A percentile compares a stretch with the other conserved stretches of the same genome.
Conservation (phyloP, 495 filamentous ascomycete species). For the Talaromyces nanjingensis region DNA sequence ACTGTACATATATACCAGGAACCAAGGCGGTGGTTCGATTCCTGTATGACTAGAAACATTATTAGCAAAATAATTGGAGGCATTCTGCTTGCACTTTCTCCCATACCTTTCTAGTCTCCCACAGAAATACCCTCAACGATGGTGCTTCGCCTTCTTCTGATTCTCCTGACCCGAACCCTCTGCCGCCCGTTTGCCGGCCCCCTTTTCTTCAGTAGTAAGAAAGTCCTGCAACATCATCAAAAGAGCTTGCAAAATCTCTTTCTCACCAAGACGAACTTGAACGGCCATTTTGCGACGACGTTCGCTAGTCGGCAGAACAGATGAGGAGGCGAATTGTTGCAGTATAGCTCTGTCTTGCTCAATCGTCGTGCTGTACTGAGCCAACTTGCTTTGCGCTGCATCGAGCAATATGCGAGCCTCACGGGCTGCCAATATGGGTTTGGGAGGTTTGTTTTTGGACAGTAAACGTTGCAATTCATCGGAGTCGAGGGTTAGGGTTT, state of each 20-base stretch:
- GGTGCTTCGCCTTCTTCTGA: conserved; percentile 1
- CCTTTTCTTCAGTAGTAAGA: conserved; percentile 7
- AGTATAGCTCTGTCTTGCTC: conserved; percentile 56
- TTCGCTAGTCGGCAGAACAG: conserved; percentile 18
- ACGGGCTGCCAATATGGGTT: conserved; percentile 22
- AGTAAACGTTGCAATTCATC: conserved; percentile 29
- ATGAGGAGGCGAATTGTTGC: conserved; percentile 16
- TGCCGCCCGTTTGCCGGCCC: conserved; percentile 14
- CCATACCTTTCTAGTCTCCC: not conserved
- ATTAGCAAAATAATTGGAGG: conserved; percentile 7
- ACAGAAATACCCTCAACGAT: not conserved
- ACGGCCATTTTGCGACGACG: conserved; percentile 59
- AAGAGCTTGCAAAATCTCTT: conserved; percentile 55
- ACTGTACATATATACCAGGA: conserved; percentile 9
- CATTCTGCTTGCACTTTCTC: not conserved
- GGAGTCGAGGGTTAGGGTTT: conserved; percentile 34
- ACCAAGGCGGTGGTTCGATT: not conserved
- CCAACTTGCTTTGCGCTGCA: conserved; percentile 22
- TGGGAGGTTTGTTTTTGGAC: conserved; percentile 42
- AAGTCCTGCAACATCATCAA: conserved; percentile 26
- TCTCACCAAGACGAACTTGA: conserved; percentile 75
- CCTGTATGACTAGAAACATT: conserved; percentile 8
- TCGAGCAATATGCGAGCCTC: conserved; percentile 27
- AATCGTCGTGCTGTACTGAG: conserved; percentile 56
- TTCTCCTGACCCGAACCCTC: not conserved